A percentile compares a stretch with the other conserved stretches of the same genome.
Evolutionary conservation across 116 monocot genomes (phyloP).

Genomic region (Phalaenopsis hybrid): DNA sequence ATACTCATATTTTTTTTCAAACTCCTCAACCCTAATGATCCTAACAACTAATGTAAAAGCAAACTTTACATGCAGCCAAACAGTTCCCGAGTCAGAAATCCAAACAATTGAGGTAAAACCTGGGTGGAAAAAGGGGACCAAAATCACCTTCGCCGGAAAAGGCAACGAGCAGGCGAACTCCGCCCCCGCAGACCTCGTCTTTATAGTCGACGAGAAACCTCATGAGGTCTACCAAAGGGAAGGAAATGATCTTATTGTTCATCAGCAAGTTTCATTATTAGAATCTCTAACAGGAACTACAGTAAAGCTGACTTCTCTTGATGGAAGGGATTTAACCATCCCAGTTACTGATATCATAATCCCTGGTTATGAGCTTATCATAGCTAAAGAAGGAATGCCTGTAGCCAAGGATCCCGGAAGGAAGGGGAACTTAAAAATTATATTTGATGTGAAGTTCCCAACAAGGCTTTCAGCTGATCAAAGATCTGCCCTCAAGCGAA

Average conservation of each 20-base stretch:
- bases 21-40: too few relatives aligned
- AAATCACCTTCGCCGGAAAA: slow-evolving; percentile 63
- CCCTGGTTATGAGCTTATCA: slow-evolving; percentile 46
- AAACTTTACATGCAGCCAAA: slow-evolving; percentile 18
- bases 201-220: slow-evolving; percentile 69
- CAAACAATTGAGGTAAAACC: slow-evolving; percentile 57
- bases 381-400: slow-evolving; percentile 63
- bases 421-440: slow-evolving; percentile 46
- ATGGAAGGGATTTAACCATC: slow-evolving; percentile 41
- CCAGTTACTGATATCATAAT: slow-evolving; percentile 44
- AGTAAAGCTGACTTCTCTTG: slow-evolving; percentile 35
- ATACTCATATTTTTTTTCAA: neutral
- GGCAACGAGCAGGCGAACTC: slow-evolving; percentile 45
- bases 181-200: slow-evolving; percentile 51
- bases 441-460: slow-evolving; percentile 61
- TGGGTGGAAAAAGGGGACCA: slow-evolving; percentile 72
- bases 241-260: slow-evolving; percentile 53
- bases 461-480: slow-evolving; percentile 40
- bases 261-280: slow-evolving; percentile 39
- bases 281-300: slow-evolving; percentile 52
- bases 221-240: slow-evolving; percentile 56
- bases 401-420: slow-evolving; percentile 41
- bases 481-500: slow-evolving; percentile 22
- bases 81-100: slow-evolving; percentile 45
- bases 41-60: too few relatives aligned